Evolutionary conservation across 805 yeast species (phyloP), one percentile per base, ranked within the genome.

Genomic region (Naumovozyma baii): DNA sequence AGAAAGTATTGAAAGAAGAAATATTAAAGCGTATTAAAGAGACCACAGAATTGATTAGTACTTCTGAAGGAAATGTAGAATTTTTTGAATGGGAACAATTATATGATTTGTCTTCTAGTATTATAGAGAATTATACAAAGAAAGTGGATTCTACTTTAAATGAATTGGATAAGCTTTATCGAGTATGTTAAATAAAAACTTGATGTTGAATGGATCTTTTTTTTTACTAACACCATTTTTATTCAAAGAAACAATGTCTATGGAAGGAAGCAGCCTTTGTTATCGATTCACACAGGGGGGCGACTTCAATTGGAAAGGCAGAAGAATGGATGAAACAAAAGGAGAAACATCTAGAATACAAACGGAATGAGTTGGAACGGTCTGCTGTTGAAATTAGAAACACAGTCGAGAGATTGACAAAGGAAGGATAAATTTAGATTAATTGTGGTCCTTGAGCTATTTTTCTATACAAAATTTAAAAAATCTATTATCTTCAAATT

Each of bases 181-280:
- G 47, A 36, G 53, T 49, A 48, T 38, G 52, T 43, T 31, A 35
- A 26, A 13, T n/a, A n/a, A n/a, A 29, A 33, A 18, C 9, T 30
- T 31, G 5, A 7, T 26, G 19, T 14, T 9, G 30, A 14, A 12
- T 33, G 10, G 19, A 8, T 16, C 10, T 14, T 16, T 14, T 20
- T 22, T 34, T 30, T 31, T 34, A 20, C 29, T 32, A 18, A 33
- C 17, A n/a, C 25, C 3, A 3, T 36, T 40, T 43, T 44, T 42
- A 13, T 18, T 29, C 17, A 32, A 36, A 52, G 48, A 47, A 51
- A 33, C 51, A 54, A 35, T 51, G 52, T 36, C 31, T 54, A 16
- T 60, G 64, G 64, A 61, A 59, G 41, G 64, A 60, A 32, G 46
- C 62, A 9, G 62, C 59, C 2, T 60, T 56, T 32, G 39, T 51